Conservation (phyloP, 805 yeast genomes). For the Henningerozyma blattae region DNA sequence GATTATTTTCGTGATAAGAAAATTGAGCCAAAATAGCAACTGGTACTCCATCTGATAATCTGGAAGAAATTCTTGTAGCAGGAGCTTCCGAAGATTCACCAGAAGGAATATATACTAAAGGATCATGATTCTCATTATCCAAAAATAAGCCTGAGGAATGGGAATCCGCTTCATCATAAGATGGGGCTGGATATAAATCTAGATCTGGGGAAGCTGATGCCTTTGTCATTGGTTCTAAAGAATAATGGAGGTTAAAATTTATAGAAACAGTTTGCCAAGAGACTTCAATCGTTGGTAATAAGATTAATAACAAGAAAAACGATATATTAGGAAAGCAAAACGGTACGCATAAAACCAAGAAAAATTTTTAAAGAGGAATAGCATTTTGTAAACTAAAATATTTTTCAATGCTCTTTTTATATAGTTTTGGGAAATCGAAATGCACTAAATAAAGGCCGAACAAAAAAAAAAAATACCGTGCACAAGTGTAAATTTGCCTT, state of each 20-base stretch:
- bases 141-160: constrained; percentile 8
- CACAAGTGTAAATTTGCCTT: no score
- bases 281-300: no score
- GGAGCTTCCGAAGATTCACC: not conserved
- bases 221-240: not conserved
- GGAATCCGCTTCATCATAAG: constrained; percentile 14
- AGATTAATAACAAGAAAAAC: no score
- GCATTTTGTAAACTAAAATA: no score
- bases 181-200: constrained; percentile 7
- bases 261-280: no score
- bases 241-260: not conserved
- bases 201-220: not conserved
- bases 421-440: no score
- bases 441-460: no score
- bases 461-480: no score
- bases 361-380: no score
- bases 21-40: constrained; percentile 12
- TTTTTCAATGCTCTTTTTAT: no score
- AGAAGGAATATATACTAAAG: not conserved
- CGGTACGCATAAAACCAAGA: no score
- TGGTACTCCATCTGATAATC: not conserved
- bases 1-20: constrained; percentile 23
- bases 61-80: not conserved
- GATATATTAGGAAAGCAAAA: no score
- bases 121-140: constrained; percentile 3